Evolutionary conservation across 2,329 filamentous ascomycete species (phyloP).

Genomic region (Aspergillus aculeatinus): DNA sequence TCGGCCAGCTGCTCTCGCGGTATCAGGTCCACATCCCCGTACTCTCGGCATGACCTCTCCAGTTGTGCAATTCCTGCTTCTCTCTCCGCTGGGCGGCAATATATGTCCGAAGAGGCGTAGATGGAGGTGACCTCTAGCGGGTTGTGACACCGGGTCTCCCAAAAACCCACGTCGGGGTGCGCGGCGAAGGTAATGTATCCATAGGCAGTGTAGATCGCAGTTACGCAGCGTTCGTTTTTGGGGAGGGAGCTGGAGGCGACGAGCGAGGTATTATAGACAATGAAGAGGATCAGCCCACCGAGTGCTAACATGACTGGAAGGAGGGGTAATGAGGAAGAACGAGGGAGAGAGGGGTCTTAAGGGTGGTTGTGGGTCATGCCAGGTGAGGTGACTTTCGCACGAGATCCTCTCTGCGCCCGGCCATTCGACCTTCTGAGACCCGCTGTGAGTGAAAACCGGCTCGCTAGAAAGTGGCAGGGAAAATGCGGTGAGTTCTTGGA

Average conservation of each 20-base stretch:
- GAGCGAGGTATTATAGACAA: constrained; percentile 8
- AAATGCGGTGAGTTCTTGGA: background rate
- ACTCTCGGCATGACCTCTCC: constrained; percentile 23
- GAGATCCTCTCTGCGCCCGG: background rate
- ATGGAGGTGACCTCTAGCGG: constrained; percentile 34
- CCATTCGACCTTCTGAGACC: background rate
- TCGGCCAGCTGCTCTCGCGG: constrained; percentile 29
- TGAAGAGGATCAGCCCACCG: constrained; percentile 19
- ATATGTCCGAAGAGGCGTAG: constrained; percentile 36
- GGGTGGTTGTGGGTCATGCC: constrained; percentile 5
- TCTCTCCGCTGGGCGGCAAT: constrained; percentile 30
- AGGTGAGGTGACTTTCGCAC: background rate
- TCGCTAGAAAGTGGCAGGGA: background rate
- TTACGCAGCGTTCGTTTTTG: constrained; percentile 33
- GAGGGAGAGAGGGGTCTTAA: background rate
- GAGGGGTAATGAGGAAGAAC: background rate
- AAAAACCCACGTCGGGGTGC: constrained; percentile 17
- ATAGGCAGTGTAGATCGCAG: constrained; percentile 32
- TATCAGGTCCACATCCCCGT: constrained; percentile 26
- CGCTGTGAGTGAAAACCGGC: background rate
- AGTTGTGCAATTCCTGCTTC: constrained; percentile 24
- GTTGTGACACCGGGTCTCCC: constrained; percentile 35
- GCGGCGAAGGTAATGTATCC: constrained; percentile 34
- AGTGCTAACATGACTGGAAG: constrained; percentile 19
- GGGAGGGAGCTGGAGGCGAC: constrained; percentile 14